A percentile compares a stretch with the other conserved stretches of the same genome.
Evolutionary conservation across 1,284 basidiomycete genomes (phyloP).

Genomic region (Melanopsichium pennsylvanicum): DNA sequence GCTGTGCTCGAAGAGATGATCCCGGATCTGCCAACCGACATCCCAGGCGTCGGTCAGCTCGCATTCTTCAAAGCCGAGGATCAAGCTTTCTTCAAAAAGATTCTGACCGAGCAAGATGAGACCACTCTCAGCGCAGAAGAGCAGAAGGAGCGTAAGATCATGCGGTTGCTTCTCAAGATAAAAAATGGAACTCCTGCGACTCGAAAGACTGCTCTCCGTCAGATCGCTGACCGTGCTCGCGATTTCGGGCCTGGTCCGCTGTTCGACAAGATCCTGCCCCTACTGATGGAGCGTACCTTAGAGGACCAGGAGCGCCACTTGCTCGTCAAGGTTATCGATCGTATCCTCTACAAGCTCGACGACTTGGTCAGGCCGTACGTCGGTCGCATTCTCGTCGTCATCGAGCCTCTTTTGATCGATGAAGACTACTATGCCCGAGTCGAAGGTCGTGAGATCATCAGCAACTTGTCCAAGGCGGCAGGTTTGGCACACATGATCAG

Average conservation of each 20-base stretch:
- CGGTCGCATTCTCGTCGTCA: constrained; percentile 99
- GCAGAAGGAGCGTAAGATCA: constrained; percentile 99
- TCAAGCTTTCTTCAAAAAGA: constrained; percentile 96
- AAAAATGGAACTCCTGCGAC: constrained; percentile 99
- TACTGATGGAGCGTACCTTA: constrained; percentile 98
- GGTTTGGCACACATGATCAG: constrained; percentile 99
- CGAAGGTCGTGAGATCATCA: constrained; percentile 99
- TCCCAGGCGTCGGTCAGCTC: constrained; percentile 94
- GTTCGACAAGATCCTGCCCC: constrained; percentile 97
- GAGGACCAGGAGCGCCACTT: constrained; percentile 99
- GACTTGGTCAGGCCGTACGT: constrained; percentile 98
- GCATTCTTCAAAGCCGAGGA: constrained; percentile 99
- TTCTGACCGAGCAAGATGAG: constrained; percentile 92
- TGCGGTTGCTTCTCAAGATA: constrained; percentile 98
- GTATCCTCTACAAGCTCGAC: constrained; percentile 97
- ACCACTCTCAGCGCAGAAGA: constrained; percentile 85
- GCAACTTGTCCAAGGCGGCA: constrained; percentile 96
- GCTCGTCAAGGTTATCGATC: constrained; percentile 98
- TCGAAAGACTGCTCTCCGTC: constrained; percentile 93
- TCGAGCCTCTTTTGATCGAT: constrained; percentile 97
- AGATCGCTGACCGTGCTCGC: constrained; percentile 99
- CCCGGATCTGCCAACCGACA: constrained; percentile 95
- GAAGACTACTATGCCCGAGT: constrained; percentile 99
- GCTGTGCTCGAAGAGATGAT: constrained; percentile 82
- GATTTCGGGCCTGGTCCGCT: constrained; percentile 98